Percentiles rank a stretch among this genome's conserved stretches.
phyloP scores from a whole-genome alignment of 345 rosid genomes.

The Moringa oleifera region DNA sequence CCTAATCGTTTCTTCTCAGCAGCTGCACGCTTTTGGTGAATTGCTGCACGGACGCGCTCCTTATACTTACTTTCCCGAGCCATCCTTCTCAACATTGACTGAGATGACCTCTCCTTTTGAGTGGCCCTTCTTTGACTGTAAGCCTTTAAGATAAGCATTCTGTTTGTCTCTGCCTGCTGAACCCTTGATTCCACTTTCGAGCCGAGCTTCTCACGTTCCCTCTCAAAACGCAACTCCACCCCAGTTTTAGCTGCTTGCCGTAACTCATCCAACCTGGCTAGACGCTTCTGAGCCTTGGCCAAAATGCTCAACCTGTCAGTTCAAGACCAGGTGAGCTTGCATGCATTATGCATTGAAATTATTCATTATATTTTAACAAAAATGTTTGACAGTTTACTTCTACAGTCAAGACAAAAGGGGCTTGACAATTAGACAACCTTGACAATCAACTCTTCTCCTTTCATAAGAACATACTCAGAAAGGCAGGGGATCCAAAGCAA shows the following conservation, averaged over 20 bases:
- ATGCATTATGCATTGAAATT: no score
- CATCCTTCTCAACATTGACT: constrained; percentile 70
- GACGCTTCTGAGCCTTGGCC: constrained; percentile 74
- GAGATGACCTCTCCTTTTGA: constrained; percentile 75
- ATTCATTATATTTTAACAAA: no score
- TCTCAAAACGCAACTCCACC: constrained; percentile 64
- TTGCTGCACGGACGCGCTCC: constrained; percentile 73
- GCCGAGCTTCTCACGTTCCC: constrained; percentile 79
- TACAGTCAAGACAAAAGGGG: no score
- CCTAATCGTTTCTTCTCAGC: constrained; percentile 91
- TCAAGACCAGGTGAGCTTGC: neutral
- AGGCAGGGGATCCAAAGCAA: no score
- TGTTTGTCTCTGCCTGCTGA: constrained; percentile 87
- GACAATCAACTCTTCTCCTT: no score
- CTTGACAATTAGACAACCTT: no score
- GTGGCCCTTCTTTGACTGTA: constrained; percentile 66
- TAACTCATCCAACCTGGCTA: constrained; percentile 79
- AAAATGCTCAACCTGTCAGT: constrained; percentile 65
- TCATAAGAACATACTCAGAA: no score
- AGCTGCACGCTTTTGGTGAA: constrained; percentile 82
- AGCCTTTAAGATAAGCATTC: constrained; percentile 80
- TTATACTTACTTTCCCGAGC: constrained; percentile 85
- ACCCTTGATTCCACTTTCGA: constrained; percentile 72
- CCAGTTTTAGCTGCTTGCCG: constrained; percentile 90
- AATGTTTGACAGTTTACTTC: no score